phyloP scores from a whole-genome alignment of 2,329 filamentous ascomycete species.

The Aspergillus fijiensis region DNA sequence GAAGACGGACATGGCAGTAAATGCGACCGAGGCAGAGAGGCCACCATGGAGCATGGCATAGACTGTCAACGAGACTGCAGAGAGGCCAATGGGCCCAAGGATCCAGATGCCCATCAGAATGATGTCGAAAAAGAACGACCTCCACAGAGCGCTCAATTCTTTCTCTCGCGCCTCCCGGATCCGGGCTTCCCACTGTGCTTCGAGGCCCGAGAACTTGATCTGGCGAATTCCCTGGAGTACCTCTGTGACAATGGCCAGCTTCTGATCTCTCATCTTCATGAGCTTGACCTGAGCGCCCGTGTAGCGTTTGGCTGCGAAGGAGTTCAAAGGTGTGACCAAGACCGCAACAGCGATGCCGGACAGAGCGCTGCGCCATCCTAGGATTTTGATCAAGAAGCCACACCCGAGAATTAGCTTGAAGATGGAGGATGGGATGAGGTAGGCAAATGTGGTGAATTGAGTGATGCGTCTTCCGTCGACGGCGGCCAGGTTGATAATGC shows the following conservation, averaged over 20 bases:
- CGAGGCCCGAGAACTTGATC: slow-evolving; percentile 78
- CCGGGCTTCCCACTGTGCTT: slow-evolving; percentile 70
- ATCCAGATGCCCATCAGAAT: slow-evolving; percentile 67
- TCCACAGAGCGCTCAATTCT: slow-evolving; percentile 66
- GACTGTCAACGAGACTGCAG: slow-evolving; percentile 65
- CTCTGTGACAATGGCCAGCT: slow-evolving; percentile 72
- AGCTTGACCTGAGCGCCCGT: slow-evolving; percentile 63
- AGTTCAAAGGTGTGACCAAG: slow-evolving; percentile 66
- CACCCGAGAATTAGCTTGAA: slow-evolving; percentile 65
- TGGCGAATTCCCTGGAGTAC: slow-evolving; percentile 75
- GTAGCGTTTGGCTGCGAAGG: slow-evolving; percentile 64
- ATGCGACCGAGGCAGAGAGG: slow-evolving; percentile 71
- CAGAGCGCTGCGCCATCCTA: slow-evolving; percentile 68
- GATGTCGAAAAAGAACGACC: slow-evolving; percentile 63
- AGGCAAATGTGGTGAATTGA: slow-evolving; percentile 65
- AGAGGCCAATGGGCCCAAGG: slow-evolving; percentile 67
- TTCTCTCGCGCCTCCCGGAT: slow-evolving; percentile 63
- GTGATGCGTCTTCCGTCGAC: slow-evolving; percentile 69
- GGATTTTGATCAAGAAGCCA: slow-evolving; percentile 62
- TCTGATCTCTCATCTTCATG: slow-evolving; percentile 74
- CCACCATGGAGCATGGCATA: slow-evolving; percentile 65
- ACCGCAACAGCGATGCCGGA: slow-evolving; percentile 65
- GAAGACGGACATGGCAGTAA: slow-evolving; percentile 73
- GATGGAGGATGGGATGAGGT: slow-evolving; percentile 61
- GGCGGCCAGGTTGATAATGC: slow-evolving; percentile 72